Base-by-base conservation (phyloP, 768 basidiomycete species). In the Kwoniella shandongensis region DNA sequence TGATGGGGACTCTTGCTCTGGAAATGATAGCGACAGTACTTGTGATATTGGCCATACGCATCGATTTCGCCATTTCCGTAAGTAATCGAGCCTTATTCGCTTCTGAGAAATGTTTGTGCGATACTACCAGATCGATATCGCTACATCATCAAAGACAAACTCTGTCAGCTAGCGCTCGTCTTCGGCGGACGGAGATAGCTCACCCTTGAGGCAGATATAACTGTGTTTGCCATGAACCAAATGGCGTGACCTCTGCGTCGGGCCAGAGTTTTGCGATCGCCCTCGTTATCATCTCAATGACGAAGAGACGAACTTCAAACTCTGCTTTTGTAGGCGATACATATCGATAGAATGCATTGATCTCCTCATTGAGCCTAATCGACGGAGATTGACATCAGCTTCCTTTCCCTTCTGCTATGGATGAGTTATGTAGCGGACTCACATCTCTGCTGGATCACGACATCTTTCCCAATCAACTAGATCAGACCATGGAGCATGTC, bases 1-100 rank as follows among this genome's bases (percentile, higher is more conserved):
- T 82, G 74, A 99, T 97, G 27, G 96, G 96, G 6, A 98, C 93
- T 78, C 86, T 89, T 51, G 96, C 93, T 80, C 86, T 91, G 26
- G 87, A 86, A 63, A 99, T 91, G 75, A 97, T 85, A 26, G 87
- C 86, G 36, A 97, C 88, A 41, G 85, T 83, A 48, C 82, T 80
- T 1, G 92, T 89, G 57, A 98, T 86, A 8, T 83, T 80, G 0
- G 84, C 81, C 30, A 83, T 83, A 69, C 87, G 86, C 57, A 99
- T 79, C 30, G 86, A 82, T 69, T 84, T 84, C 10, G 91, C 89
- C 30, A 99, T 82, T 2, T 84, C 82, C 48, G 86, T 84, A 6
- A 98, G 81, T 38, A 77, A 61, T 25, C 86, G 47, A 80, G 79
- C 51, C 83, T 79, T 78, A 70, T 87, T 81, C 63, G 81, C 83